Conservation (phyloP, 2,329 filamentous ascomycete species). For the Colletotrichum incanum region DNA sequence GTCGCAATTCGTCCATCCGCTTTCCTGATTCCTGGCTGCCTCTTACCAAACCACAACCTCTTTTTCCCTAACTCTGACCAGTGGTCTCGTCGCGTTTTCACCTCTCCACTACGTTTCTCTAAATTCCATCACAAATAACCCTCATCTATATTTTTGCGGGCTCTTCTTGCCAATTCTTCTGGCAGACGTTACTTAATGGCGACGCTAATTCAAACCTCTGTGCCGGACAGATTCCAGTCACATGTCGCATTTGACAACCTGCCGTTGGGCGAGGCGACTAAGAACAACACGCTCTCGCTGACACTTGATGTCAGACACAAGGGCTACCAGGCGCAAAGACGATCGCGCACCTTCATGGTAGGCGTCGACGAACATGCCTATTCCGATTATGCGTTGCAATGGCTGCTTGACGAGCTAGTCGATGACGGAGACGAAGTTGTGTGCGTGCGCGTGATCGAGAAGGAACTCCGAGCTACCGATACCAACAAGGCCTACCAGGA, state of each 20-base stretch:
- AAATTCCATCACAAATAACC: not conserved
- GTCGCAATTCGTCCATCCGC: slow-evolving; percentile 24
- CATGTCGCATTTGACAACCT: slow-evolving; percentile 76
- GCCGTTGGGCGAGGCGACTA: slow-evolving; percentile 70
- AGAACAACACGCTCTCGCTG: slow-evolving; percentile 76
- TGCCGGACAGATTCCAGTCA: slow-evolving; percentile 67
- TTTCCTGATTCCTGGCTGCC: slow-evolving; percentile 30
- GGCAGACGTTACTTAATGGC: slow-evolving; percentile 53
- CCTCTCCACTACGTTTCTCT: slow-evolving; percentile 13
- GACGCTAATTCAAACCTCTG: slow-evolving; percentile 56
- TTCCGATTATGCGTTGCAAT: slow-evolving; percentile 92
- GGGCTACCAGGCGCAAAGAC: slow-evolving; percentile 84
- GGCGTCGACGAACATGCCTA: slow-evolving; percentile 93
- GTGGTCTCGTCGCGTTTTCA: slow-evolving; percentile 29
- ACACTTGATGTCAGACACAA: slow-evolving; percentile 90
- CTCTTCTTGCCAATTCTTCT: not conserved
- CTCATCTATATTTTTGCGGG: not conserved
- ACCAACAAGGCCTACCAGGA: slow-evolving; percentile 76
- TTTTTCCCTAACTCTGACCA: slow-evolving; percentile 20
- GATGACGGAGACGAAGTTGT: slow-evolving; percentile 96
- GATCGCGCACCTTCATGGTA: slow-evolving; percentile 90
- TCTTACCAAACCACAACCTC: slow-evolving; percentile 25
- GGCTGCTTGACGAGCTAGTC: slow-evolving; percentile 91
- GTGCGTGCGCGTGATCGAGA: slow-evolving; percentile 90
- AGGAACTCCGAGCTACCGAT: slow-evolving; percentile 79